A percentile compares a stretch with the other conserved stretches of the same genome.
These are phyloP conservation scores for Choiromyces venosus DNA, from an alignment of 495 filamentous ascomycete species.

Conservation along the genomic window DNA sequence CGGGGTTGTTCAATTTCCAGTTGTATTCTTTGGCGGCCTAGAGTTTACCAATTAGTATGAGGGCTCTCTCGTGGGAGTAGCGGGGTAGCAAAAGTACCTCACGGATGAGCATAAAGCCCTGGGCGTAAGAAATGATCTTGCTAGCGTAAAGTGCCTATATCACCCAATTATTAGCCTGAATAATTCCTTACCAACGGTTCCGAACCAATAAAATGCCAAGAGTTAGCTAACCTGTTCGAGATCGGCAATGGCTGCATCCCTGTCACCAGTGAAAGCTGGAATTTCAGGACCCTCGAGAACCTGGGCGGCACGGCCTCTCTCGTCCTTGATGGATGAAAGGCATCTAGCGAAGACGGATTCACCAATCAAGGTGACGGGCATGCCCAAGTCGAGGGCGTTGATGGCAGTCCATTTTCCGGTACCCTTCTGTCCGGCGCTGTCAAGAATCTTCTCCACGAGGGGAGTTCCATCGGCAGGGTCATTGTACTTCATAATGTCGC, in stretches of 20 bases:
- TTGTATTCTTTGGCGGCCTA: slow-evolving; percentile 88
- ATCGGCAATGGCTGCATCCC: slow-evolving; percentile 86
- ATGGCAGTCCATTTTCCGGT: slow-evolving; percentile 99
- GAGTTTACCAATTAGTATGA: slow-evolving; percentile 34
- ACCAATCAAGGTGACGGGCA: slow-evolving; percentile 97
- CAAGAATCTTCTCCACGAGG: slow-evolving; percentile 96
- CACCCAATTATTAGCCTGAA: slow-evolving; percentile 26
- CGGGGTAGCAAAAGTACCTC: slow-evolving; percentile 57
- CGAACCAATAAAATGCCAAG: not conserved
- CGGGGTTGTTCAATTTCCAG: slow-evolving; percentile 99
- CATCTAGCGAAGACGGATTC: slow-evolving; percentile 95
- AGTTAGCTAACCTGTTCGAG: slow-evolving; percentile 65
- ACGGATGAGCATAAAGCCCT: slow-evolving; percentile 99
- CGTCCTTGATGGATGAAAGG: slow-evolving; percentile 85
- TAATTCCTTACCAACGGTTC: not conserved
- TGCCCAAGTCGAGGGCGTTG: slow-evolving; percentile 95
- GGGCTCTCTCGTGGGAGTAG: slow-evolving; percentile 7
- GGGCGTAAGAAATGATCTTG: slow-evolving; percentile 99
- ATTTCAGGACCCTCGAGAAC: slow-evolving; percentile 70
- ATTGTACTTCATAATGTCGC: slow-evolving; percentile 93
- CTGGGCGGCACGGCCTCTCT: slow-evolving; percentile 76
- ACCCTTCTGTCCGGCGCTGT: slow-evolving; percentile 98
- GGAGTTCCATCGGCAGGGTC: slow-evolving; percentile 81
- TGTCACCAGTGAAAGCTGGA: slow-evolving; percentile 78
- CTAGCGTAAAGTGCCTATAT: slow-evolving; percentile 80